phyloP scores from a whole-genome alignment of 192 early-diverging fungal genomes.

The Hyaloraphidium curvatum region DNA sequence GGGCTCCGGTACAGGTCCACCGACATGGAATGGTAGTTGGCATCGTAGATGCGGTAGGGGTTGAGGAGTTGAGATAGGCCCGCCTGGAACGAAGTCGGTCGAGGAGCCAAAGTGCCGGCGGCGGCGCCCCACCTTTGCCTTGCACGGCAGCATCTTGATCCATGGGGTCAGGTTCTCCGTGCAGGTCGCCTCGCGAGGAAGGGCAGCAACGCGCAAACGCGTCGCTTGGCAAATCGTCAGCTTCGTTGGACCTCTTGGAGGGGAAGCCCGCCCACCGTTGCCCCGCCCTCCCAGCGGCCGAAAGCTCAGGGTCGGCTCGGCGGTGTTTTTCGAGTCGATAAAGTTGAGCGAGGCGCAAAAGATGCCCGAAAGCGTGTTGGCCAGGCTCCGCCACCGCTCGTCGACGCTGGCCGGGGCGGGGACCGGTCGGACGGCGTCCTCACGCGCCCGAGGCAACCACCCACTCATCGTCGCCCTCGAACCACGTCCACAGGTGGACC shows the following conservation, averaged over 20 bases:
- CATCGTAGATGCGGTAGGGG: slow-evolving; percentile 76
- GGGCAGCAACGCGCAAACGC: slow-evolving; percentile 17
- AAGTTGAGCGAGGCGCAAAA: slow-evolving; percentile 96
- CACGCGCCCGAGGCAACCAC: not conserved
- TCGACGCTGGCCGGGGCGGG: slow-evolving; percentile 24
- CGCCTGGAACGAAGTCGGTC: slow-evolving; percentile 21
- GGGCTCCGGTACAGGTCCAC: no score
- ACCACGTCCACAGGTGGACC: slow-evolving; percentile 30
- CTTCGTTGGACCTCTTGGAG: not conserved
- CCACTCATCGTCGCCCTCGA: slow-evolving; percentile 7
- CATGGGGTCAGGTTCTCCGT: slow-evolving; percentile 98
- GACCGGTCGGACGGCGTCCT: not conserved
- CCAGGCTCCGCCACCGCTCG: slow-evolving; percentile 63
- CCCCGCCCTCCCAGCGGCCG: slow-evolving; percentile 3
- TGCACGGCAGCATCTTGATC: slow-evolving; percentile 89
- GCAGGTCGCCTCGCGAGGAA: slow-evolving; percentile 86
- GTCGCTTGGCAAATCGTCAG: not conserved
- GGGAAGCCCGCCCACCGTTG: not conserved
- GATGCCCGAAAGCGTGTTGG: slow-evolving; percentile 77
- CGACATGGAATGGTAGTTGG: slow-evolving; percentile 77
- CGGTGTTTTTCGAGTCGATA: slow-evolving; percentile 60
- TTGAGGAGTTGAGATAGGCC: slow-evolving; percentile 79
- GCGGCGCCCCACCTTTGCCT: slow-evolving; percentile 36
- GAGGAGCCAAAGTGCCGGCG: not conserved
- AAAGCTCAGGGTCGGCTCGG: slow-evolving; percentile 29